Base-by-base conservation (phyloP, 2,329 filamentous ascomycete genomes). In the Ophiostoma ulmi region DNA sequence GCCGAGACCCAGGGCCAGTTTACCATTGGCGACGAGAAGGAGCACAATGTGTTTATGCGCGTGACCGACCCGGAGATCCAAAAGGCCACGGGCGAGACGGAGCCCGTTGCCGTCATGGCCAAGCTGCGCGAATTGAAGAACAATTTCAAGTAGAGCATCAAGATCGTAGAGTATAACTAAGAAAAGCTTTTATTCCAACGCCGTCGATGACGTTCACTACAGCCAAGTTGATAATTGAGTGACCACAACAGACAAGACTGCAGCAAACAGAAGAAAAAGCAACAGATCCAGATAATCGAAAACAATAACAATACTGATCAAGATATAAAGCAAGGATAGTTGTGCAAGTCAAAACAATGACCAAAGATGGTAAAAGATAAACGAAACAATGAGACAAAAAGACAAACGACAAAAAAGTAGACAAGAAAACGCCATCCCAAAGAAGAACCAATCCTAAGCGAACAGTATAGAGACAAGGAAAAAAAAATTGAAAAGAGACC, bases 21-120 rank as follows among this genome's bases (percentile, higher is more conserved):
- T 76, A 99, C 94, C 0, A 98, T 99, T 80, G 94, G 91, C 0
- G 93, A 99, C 77, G 95, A 99, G 81, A 98, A 98, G 90, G 83
- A 91, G 81, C 93, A 98, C 80, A 99, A 99, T 77, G 92, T 97
- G 1, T 99, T 99, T 77, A 98, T 99, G 95, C 87, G 91, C 75
- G 85, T 96, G 48, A 80, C 7, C 8, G 94, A 97, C 76, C 91
- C 93, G 0, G 87, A 87, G 73, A 90, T 99, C 70, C 92, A 96
- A 77, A 91, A 93, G 80, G 90, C 86, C 13, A 95, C 93, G 0
- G 93, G 93, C 61, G 88, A 93, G 81, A 92, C 87, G 0, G 87
- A 94, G 58, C 90, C 93, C 0, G 84, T 94, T 1, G 88, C 91
- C 68, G 93, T 97, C 20, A 97, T 99, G 91, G 86, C 85, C 41